Evolutionary conservation across 352 stramenopile species (phyloP), one percentile per base, ranked within the genome.

Genomic region (Plasmopara halstedii): DNA sequence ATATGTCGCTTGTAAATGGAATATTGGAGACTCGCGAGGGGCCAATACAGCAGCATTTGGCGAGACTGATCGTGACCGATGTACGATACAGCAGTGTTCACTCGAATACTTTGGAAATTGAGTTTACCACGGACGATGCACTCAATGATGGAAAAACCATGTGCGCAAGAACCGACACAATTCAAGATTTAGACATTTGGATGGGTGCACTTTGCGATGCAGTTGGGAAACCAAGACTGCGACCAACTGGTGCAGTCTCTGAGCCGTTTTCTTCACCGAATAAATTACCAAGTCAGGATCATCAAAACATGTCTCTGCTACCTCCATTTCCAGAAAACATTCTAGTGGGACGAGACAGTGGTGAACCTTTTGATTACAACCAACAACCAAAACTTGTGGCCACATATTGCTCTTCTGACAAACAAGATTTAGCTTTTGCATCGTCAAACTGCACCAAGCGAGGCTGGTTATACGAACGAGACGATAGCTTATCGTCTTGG

Each of bases 391-490:
- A 18, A 15, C 45, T 36, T 31, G 36, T 29, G 7, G 53, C 57
- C 29, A 17, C 20, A 20, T 21, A 62, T 33, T 35, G 38, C 26
- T 42, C 22, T 6, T 54, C 55, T 35, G 38, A 7, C 10, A 34
- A 43, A 11, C 45, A 55, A 50, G n/a, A 17, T n/a, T 19, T 15
- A 15, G 11, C 22, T 11, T 21, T 32, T 41, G 27, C 33, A 10
- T 14, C n/a, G 42, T 35, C 3, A 29, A 15, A 42, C 17, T 41
- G 25, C 27, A 46, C 61, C 9, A 84, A 81, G 40, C 62, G 56
- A 4, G 76, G 76, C 26, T 88, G 76, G 76, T 43, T 88, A n/a
- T 64, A 71, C 36, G 73, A 83, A 40, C 61, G 85, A 64, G 66
- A 61, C 6, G 50, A 51, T 14, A 31, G 63, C 13, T 60, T 64